phyloP scores from a whole-genome alignment of 1,284 basidiomycete genomes.

The Boletus austroedulis region DNA sequence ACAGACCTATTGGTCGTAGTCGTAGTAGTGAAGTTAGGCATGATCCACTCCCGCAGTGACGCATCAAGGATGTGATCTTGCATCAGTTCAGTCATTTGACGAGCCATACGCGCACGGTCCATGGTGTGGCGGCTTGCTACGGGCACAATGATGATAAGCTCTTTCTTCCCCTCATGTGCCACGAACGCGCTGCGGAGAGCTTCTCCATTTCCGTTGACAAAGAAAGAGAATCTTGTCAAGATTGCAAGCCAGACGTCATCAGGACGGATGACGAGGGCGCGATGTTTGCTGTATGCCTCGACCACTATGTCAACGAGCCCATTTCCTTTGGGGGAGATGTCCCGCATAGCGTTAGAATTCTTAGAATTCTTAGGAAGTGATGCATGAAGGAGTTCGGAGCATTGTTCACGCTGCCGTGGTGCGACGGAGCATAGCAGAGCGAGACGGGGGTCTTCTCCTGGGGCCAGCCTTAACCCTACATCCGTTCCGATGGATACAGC shows the following conservation, averaged over 20 bases:
- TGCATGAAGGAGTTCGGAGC: neutral
- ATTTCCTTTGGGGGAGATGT: neutral
- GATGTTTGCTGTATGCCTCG: neutral
- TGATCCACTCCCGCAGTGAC: neutral
- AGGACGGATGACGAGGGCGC: neutral
- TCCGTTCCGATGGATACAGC: neutral
- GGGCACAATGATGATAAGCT: neutral
- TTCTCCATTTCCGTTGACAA: neutral
- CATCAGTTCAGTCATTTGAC: neutral
- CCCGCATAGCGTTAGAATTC: neutral
- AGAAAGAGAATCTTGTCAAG: neutral
- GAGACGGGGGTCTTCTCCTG: neutral
- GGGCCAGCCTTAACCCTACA: neutral
- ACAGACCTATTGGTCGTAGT: neutral
- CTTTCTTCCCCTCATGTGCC: neutral
- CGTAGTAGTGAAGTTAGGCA: neutral
- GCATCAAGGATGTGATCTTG: neutral
- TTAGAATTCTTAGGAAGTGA: neutral
- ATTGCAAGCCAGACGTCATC: neutral
- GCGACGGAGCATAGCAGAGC: neutral
- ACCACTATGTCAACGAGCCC: neutral
- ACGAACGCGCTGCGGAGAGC: neutral
- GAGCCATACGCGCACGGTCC: neutral
- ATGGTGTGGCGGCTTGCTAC: neutral
- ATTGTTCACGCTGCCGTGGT: neutral